phyloP scores from a whole-genome alignment of 345 rosid genomes.

The Eucalyptus melliodora region DNA sequence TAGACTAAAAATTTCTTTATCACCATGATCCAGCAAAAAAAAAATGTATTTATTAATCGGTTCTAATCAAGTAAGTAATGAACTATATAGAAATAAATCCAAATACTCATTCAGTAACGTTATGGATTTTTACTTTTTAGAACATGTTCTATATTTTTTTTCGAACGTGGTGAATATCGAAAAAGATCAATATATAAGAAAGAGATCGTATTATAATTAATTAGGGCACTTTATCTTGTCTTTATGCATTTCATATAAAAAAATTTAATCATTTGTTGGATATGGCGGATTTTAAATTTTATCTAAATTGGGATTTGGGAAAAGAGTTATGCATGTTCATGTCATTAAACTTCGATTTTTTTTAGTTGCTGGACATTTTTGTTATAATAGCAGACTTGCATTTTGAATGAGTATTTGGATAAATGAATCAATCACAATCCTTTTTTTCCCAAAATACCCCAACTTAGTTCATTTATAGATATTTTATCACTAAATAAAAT shows the following conservation, averaged over 20 bases:
- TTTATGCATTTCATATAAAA: neutral
- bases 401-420: neutral
- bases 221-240: neutral
- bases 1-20: neutral
- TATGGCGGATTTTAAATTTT: neutral
- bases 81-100: neutral
- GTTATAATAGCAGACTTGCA: neutral
- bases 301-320: neutral
- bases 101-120: neutral
- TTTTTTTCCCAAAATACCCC: neutral
- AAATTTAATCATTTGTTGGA: no score
- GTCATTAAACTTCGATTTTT: neutral
- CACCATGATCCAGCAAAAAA: neutral
- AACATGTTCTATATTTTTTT: neutral
- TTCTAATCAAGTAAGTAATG: neutral
- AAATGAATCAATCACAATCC: neutral
- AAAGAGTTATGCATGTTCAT: neutral
- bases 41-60: accelerated
- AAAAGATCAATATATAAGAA: neutral
- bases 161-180: neutral
- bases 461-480: neutral
- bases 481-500: neutral
- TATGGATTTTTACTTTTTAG: neutral
- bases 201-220: neutral
- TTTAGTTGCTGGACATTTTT: neutral